phyloP scores from a whole-genome alignment of 2,329 filamentous ascomycete species.

The Aspergillus cejpii region DNA sequence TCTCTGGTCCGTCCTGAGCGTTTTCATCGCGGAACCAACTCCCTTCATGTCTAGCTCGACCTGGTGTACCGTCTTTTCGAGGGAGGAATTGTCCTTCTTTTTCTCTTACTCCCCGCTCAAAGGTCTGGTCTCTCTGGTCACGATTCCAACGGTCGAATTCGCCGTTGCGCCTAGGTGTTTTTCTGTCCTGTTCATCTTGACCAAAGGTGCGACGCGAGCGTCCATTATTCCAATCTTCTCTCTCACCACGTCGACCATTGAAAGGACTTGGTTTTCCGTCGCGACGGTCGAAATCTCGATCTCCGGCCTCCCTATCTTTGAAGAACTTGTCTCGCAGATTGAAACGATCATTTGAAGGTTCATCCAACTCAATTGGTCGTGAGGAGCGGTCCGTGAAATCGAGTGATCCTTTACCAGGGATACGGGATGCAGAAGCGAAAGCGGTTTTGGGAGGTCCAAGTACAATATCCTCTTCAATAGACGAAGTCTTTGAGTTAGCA shows the following conservation, averaged over 20 bases:
- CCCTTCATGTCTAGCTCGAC: constrained; percentile 60
- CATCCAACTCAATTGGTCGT: constrained; percentile 50
- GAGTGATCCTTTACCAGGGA: constrained; percentile 41
- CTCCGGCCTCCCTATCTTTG: constrained; percentile 33
- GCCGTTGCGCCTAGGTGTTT: constrained; percentile 35
- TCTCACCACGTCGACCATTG: constrained; percentile 35
- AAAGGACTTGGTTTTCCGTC: constrained; percentile 30
- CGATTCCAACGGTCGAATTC: constrained; percentile 48
- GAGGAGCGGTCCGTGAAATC: constrained; percentile 42
- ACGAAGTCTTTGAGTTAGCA: constrained; percentile 17
- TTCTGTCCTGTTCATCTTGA: constrained; percentile 38
- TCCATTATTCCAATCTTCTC: constrained; percentile 39
- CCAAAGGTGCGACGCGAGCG: constrained; percentile 38
- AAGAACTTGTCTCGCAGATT: constrained; percentile 49
- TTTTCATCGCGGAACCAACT: constrained; percentile 65
- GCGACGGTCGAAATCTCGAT: constrained; percentile 35
- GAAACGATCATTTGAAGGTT: constrained; percentile 55
- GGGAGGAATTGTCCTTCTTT: constrained; percentile 50
- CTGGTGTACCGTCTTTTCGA: constrained; percentile 55
- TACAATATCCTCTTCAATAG: constrained; percentile 64
- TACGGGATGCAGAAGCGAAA: constrained; percentile 69
- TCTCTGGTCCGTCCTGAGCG: constrained; percentile 32
- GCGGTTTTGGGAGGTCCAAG: constrained; percentile 76
- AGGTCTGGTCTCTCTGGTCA: constrained; percentile 49
- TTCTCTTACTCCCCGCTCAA: constrained; percentile 47